A percentile compares a stretch with the other conserved stretches of the same genome.
phyloP scores from a whole-genome alignment of 495 filamentous ascomycete species.

The Penicillium riverlandense region DNA sequence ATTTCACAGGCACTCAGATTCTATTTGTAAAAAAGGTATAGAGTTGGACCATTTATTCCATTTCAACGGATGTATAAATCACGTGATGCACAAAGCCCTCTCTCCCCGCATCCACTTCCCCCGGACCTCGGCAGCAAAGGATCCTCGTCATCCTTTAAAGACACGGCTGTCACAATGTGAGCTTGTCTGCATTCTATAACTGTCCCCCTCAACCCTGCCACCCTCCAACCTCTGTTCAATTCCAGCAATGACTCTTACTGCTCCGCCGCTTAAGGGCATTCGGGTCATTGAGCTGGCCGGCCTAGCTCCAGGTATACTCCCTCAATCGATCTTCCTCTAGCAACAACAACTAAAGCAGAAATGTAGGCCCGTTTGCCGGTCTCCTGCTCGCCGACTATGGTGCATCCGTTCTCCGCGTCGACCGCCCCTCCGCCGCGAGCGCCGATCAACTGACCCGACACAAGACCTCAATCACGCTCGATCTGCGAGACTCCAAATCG shows the following conservation, averaged over 20 bases:
- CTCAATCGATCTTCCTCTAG: neutral
- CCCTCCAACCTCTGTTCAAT: too few species aligned
- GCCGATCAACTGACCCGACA: constrained; percentile 67
- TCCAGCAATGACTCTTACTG: neutral
- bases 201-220: too few species aligned
- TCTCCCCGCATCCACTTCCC: constrained; percentile 20
- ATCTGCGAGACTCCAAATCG: constrained; percentile 63
- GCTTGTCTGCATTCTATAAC: too few species aligned
- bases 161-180: too few species aligned
- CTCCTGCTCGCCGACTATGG: constrained; percentile 85
- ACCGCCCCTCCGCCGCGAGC: constrained; percentile 46
- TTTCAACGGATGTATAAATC: neutral
- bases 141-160: neutral
- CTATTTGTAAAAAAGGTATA: too few species aligned
- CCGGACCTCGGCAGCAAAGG: constrained; percentile 32
- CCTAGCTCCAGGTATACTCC: constrained; percentile 66
- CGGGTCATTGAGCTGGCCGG: constrained; percentile 87
- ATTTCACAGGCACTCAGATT: too few species aligned
- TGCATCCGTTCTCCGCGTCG: constrained; percentile 80
- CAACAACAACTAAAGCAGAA: neutral
- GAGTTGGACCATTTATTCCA: too few species aligned
- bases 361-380: constrained; percentile 77
- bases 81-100: neutral
- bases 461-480: constrained; percentile 69
- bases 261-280: constrained; percentile 59